Evolutionary conservation across 495 filamentous ascomycete species (phyloP).

Genomic region (Apiosordaria backusii): DNA sequence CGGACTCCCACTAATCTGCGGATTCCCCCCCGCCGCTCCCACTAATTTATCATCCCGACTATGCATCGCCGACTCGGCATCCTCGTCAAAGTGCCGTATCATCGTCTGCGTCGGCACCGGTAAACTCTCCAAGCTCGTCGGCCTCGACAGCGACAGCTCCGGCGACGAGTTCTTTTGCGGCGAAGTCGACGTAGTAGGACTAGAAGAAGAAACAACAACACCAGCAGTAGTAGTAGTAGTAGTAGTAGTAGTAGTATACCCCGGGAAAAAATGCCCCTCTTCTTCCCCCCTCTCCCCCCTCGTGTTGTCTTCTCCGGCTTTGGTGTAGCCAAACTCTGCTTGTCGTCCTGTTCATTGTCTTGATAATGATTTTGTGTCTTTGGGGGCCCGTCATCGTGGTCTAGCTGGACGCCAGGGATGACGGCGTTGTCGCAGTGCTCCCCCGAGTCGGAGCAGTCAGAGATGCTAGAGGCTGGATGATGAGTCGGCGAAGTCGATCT

Average conservation of each 20-base stretch:
- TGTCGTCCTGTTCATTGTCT: neutral
- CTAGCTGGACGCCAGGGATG: neutral
- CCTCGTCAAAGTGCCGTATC: neutral
- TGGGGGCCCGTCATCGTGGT: neutral
- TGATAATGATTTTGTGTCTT: neutral
- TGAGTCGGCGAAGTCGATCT: neutral
- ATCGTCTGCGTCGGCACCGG: neutral
- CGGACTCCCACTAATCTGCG: neutral
- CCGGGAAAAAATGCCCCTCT: neutral
- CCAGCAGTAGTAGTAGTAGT: neutral
- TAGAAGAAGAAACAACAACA: neutral
- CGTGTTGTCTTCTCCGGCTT: neutral
- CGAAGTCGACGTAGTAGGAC: neutral
- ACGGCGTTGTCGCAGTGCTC: slow-evolving; percentile 4
- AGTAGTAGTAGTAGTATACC: neutral
- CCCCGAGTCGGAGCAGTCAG: slow-evolving; percentile 5
- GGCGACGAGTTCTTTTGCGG: neutral
- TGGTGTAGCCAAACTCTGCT: neutral
- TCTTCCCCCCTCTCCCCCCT: neutral
- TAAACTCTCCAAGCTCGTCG: neutral
- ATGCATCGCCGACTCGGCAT: neutral
- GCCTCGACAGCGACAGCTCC: neutral
- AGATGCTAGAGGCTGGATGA: neutral
- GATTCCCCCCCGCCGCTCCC: neutral
- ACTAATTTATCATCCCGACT: slow-evolving; percentile 2